Base-by-base conservation (phyloP, 2,329 filamentous ascomycete genomes). In the Daldinia eschscholtzii region DNA sequence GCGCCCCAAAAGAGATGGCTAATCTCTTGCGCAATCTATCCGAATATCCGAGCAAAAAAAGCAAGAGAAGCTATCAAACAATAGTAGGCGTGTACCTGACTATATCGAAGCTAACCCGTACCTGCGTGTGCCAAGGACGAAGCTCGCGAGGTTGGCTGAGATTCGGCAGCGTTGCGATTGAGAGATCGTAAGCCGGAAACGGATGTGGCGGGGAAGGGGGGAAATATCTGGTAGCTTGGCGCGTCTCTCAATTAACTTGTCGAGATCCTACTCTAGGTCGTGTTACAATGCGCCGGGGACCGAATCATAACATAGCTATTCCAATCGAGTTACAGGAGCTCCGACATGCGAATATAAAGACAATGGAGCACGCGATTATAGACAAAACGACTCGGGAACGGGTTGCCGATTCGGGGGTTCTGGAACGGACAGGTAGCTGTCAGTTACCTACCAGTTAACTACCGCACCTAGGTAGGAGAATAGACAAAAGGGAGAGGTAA, bases 121-220 rank as follows among this genome's bases (percentile, higher is more conserved):
- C 42, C 33, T 37, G 35, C 44, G 41, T 37, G 13, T 37, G 28
- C 23, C 42, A 39, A 41, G 42, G 42, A 44, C 39, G 57, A 52
- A 56, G 57, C 68, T 57, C 57, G 46, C 50, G 67, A 60, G 13
- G 42, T 63, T 67, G 41, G 63, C 64, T 64, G 62, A 61, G 62
- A 59, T 68, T 66, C 55, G 70, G 26, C 52, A 26, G 55, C 61
- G 68, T 64, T 72, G 70, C 68, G 68, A 72, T 71, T 63, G 63
- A 64, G 68, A 65, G 5, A 67, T 72, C 57, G 68, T 71, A 68
- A 71, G 68, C 68, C 65, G 68, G 67, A 62, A 70, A 64, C 65
- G 61, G 68, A 48, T 61, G 70, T 71, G 68, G 70, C 68, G 70
- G 70, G 70, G 70, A 68, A 72, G 68, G 68, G 68, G 70, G 62